These are phyloP conservation scores for Fusarium haematococcum DNA, from an alignment of 2,329 filamentous ascomycete species.

Conservation along the genomic window DNA sequence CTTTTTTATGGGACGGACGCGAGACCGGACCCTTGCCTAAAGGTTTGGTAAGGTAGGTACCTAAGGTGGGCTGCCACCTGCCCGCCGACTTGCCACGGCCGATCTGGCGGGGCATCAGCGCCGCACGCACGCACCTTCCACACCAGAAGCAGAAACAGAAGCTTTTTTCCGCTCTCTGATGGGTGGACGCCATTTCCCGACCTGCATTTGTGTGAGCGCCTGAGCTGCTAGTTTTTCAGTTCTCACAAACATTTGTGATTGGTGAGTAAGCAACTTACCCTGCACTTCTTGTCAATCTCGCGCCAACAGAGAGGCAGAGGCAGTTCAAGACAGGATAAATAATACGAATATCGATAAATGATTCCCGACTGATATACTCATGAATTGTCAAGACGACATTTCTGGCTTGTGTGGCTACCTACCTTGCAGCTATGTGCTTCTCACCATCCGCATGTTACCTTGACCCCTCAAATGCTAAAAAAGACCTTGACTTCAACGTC, in stretches of 20 bases:
- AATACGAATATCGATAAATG: background rate
- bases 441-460: background rate
- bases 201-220: background rate
- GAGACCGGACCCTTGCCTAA: constrained; percentile 38
- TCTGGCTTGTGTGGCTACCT: background rate
- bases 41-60: background rate
- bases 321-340: background rate
- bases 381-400: background rate
- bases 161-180: background rate
- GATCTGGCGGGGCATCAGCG: constrained; percentile 29
- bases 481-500: constrained; percentile 78
- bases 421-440: background rate
- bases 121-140: constrained; percentile 4
- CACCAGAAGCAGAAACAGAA: background rate
- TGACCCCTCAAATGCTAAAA: constrained; percentile 52
- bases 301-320: background rate
- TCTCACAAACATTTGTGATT: background rate
- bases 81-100: constrained; percentile 13
- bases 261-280: background rate
- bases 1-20: constrained; percentile 54
- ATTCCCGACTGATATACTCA: background rate
- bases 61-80: background rate
- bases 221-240: background rate
- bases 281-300: background rate
- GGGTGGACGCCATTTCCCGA: background rate